phyloP scores from a whole-genome alignment of 345 rosid species.

The Arabis alpina region DNA sequence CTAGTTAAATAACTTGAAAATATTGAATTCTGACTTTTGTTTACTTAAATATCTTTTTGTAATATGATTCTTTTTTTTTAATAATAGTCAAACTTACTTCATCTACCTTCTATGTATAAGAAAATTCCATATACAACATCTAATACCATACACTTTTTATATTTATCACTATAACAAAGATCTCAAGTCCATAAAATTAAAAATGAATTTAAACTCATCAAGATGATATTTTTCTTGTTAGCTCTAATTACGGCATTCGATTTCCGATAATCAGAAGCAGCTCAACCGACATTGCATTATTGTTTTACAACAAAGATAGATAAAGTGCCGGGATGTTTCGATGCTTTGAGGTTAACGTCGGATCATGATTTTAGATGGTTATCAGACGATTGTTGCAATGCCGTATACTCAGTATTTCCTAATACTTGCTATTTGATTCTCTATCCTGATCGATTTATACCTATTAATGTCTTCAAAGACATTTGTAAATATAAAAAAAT shows the following conservation, averaged over 20 bases:
- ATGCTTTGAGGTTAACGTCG: neutral
- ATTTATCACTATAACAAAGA: neutral
- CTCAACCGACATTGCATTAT: neutral
- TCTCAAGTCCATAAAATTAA: neutral
- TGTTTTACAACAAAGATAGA: neutral
- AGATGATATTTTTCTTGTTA: neutral
- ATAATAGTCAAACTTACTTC: neutral
- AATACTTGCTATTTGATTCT: neutral
- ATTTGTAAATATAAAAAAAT: neutral
- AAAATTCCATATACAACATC: neutral
- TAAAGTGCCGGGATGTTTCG: neutral
- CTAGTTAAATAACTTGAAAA: too few relatives aligned
- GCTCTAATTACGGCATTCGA: neutral
- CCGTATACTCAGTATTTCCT: neutral
- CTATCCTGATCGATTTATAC: neutral
- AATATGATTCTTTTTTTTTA: too few relatives aligned
- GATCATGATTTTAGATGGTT: neutral
- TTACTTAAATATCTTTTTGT: too few relatives aligned
- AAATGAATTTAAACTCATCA: neutral
- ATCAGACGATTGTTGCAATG: neutral
- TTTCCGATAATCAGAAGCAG: constrained; percentile 3
- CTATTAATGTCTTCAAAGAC: neutral
- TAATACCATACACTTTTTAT: neutral
- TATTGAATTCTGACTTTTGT: too few relatives aligned
- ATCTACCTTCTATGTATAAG: neutral